Conservation (phyloP, 192 early-diverging fungal genomes). For the Backusella morwellensis region DNA sequence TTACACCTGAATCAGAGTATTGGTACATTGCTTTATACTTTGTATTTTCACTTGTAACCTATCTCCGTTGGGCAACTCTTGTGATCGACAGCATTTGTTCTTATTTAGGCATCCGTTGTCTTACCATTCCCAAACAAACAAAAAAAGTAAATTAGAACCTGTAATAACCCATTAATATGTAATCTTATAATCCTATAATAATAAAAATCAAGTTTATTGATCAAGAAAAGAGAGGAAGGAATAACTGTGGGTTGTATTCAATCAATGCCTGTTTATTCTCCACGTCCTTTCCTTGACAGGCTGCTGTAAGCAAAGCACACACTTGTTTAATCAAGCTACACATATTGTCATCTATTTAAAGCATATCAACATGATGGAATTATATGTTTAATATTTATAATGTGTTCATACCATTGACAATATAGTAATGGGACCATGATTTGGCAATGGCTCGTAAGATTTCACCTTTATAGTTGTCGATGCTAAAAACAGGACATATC, state of each 20-base stretch:
- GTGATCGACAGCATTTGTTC: constrained; percentile 89
- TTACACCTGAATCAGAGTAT: constrained; percentile 66
- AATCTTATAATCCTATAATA: background rate
- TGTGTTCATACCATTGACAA: background rate
- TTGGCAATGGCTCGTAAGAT: constrained; percentile 12
- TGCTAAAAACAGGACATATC: background rate
- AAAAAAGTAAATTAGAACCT: constrained; percentile 8
- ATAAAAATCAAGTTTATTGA: background rate
- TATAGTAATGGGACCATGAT: constrained; percentile 8
- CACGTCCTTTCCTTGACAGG: constrained; percentile 5
- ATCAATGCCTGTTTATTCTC: constrained; percentile 9
- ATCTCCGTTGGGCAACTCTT: constrained; percentile 80
- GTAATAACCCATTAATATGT: background rate
- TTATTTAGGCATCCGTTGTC: constrained; percentile 80
- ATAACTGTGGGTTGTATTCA: background rate
- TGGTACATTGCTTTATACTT: constrained; percentile 70
- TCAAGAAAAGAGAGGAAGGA: background rate
- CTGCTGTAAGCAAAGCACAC: constrained; percentile 2
- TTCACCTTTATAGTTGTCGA: constrained; percentile 5
- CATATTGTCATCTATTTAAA: background rate
- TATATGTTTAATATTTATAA: background rate
- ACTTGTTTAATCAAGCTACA: constrained; percentile 3
- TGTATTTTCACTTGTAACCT: constrained; percentile 69
- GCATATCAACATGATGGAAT: background rate
- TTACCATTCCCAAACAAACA: constrained; percentile 61